Evolutionary conservation across 345 rosid species (phyloP), one percentile per base, ranked within the genome.

Genomic region (Clarkia xantiana): DNA sequence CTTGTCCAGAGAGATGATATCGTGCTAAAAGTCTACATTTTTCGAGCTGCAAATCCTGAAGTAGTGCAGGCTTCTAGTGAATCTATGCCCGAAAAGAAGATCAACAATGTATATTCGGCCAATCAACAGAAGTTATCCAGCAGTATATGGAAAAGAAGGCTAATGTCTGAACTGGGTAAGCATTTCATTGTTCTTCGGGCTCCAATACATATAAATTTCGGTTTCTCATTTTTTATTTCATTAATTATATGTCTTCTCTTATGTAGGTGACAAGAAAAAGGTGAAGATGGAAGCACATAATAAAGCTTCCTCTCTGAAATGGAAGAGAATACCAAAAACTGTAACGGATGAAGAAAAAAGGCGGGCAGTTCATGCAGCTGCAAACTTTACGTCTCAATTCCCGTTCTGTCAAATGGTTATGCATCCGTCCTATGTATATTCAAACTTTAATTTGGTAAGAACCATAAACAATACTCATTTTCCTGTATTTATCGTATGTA

Each of bases 341-440:
- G 81, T 79, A 51, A 81, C 90, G 42, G 80, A 82, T 61, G 94
- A 81, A 66, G 94, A 76, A 47, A 72, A 94, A 67, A 87, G 81
- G 62, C 60, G 79, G 49, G 83, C 81, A 14, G 57, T 83, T 42
- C 84, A 73, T 64, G 83, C 85, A 18, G 86, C 96, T 14, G 79
- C 80, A 72, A 59, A 79, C 12, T 87, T 83, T 44, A 85, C 74
- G 62, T 87, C 94, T 13, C 45, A 67, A 11, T 76, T 78, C 62
- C 90, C 90, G 59, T 83, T 81, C 73, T 87, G 86, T 53, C 75
- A 86, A 75, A 90, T 87, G 45, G 87, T 83, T 58, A 63, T 87
- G 46, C 72, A 87, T 54, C 96, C 96, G 49, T 87, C 94, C 14
- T 83, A 83, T 63, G 55, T 87, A 40, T 81, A 81, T 64, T 68